Base-by-base conservation (phyloP, 305 asterid species). In the Solanum hybrid region DNA sequence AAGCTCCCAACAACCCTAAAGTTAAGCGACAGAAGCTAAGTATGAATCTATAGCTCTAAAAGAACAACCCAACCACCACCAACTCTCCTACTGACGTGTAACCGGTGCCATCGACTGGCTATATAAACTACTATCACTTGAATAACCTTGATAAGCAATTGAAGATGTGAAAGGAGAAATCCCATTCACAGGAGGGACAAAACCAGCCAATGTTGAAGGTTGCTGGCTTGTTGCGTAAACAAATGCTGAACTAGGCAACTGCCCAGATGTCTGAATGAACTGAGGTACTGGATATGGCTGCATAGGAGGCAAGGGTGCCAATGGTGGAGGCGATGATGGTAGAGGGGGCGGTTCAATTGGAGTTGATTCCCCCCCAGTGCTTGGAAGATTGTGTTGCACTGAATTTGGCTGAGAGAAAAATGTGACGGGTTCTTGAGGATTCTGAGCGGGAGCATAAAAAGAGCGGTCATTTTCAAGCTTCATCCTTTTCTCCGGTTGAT, bases 201-300 rank as follows among this genome's bases (percentile, higher is more conserved):
- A 94, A 86, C 93, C 91, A 1, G 94, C 93, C 56, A 88, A 51
- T 10, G 85, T 60, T 20, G 94, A 92, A 10, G 86, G 94, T 85
- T 90, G 97, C 84, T 91, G 96, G 91, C 88, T 91, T 84, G 89
- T 91, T 77, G 91, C 92, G 73, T 94, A 96, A 82, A 91, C 91
- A 85, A 92, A 95, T 7, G 95, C 89, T 34, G 92, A 94, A 89
- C 85, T 87, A 40, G 91, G 89, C 11, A 93, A 69, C 7, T 94
- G 89, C 92, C 94, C 93, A 1, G 94, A 93, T 4, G 95, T 90
- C 88, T 94, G 98, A 92, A 94, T 89, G 88, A 91, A 94, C 66
- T 93, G 98, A 51, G 96, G 93, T 89, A 92, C 90, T 10, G 94
- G 96, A 87, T 94, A 97, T 8, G 94, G 94, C 90, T 94, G 98